Evolutionary conservation across 2,329 filamentous ascomycete genomes (phyloP), one percentile per base, ranked within the genome.

Genomic region (Zymoseptoria crescenta): DNA sequence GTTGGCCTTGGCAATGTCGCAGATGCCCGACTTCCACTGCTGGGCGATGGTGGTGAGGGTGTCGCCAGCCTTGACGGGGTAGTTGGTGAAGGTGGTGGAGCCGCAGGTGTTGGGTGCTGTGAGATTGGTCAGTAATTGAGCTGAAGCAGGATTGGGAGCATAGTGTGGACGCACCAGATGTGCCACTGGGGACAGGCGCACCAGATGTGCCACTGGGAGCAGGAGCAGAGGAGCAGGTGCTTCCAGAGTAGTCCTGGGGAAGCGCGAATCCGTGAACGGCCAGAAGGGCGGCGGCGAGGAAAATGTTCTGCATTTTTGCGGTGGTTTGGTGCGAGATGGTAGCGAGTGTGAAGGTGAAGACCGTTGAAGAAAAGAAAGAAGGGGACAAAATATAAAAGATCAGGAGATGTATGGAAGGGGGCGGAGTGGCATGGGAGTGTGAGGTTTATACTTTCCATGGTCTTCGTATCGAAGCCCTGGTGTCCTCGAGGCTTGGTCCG

Each of bases 1-100:
- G 65, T 72, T 69, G 48, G 52, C 50, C 8, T 53, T 57, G 13
- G 65, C 66, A 49, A 69, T 68, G 58, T 69, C 64, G 63, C 67
- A 69, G 51, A 68, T 63, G 27, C 67, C 67, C n/a, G 63, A 64
- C 30, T 59, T 62, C 62, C 54, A 66, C 7, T 52, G 30, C 13
- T 51, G n/a, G 21, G 64, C 61, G 55, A 69, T 65, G 27, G n/a
- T 57, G 28, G 51, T 60, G 55, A 69, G 62, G 27, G 63, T 68
- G 54, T 68, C 63, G 20, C 61, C 61, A 10, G 58, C 24, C 20
- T 51, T 45, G 29, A 67, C 62, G 16, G 62, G 65, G 64, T 67
- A 64, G 51, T 52, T 59, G 30, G 27, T 57, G 57, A 45, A 55
- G 24, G 49, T 54, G 52, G 63, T 62, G 29, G 65, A 62, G 16